Evolutionary conservation across 2,329 filamentous ascomycete species (phyloP), one percentile per base, ranked within the genome.

Genomic region (Nemania sp.): DNA sequence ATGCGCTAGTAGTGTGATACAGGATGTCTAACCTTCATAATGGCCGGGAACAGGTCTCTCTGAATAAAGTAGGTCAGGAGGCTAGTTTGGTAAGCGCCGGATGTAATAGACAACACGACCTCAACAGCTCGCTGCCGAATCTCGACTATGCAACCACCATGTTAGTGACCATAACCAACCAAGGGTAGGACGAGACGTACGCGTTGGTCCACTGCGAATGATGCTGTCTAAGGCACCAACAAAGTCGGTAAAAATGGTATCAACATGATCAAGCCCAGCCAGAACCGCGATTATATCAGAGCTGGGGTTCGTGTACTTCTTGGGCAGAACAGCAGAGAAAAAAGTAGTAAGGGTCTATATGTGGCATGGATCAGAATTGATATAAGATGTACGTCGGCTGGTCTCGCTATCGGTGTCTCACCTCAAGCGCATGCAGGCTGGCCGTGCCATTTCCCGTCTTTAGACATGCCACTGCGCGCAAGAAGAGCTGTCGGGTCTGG

Each of bases 21-120:
- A n/a, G 51, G 7, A 15, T 10, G 29, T 65, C 82, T 64, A 79
- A 96, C 93, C 89, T 97, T 98, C 89, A 98, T 97, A 62, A 98
- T 86, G 8, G 94, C 91, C 22, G 95, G 95, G 76, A 99, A 99
- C 41, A 98, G 85, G 78, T 99, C 96, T 73, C 93, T 87, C 77
- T 98, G 94, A 47, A 96, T 96, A 77, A 99, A 93, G 80, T 98
- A 99, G 1, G 94, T 97, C 62, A 98, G 87, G 24, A 99, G 85
- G 55, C 93, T 96, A 3, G 96, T 98, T 80, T 97, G 94, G 79
- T 98, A 98, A 64, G 94, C 94, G n/a, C 95, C 94, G 10, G 94
- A 93, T 6, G 93, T 92, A 64, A 97, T 90, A 15, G 94, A 91
- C 66, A 98, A 86, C 7, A 94, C 90, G 51, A 93, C 91, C 73